Conservation (phyloP, 306 rosid genomes). For the Gleditsia sinensis region DNA sequence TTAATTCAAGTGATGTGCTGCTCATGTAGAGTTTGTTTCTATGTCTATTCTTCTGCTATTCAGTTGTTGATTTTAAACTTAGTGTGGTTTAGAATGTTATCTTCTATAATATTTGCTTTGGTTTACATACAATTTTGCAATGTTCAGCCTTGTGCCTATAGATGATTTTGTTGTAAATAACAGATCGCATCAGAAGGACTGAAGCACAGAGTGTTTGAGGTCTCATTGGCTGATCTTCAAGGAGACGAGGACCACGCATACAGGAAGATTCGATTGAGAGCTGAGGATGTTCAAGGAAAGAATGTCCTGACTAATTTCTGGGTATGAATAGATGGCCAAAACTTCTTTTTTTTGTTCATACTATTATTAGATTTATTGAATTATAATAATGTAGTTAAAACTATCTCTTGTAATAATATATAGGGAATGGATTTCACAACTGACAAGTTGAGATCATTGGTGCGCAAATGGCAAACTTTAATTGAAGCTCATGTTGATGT, state of each 20-base stretch:
- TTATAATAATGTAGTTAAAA: not conserved
- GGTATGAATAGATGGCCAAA: conserved; percentile 47
- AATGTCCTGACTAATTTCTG: conserved; percentile 90
- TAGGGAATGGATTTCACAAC: conserved; percentile 93
- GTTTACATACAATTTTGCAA: not conserved
- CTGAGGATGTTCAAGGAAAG: conserved; percentile 93
- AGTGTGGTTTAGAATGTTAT: not conserved
- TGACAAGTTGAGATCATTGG: conserved; percentile 90
- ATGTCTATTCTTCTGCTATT: not conserved
- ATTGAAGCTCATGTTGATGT: conserved; percentile 96
- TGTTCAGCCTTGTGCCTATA: not conserved
- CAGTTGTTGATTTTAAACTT: not conserved
- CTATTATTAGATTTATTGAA: not conserved
- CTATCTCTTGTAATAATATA: not conserved
- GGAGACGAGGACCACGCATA: conserved; percentile 89
- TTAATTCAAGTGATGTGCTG: too few species aligned
- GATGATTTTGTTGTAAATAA: not conserved
- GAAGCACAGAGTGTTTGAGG: conserved; percentile 90
- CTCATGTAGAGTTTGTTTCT: too few species aligned
- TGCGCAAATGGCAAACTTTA: conserved; percentile 84
- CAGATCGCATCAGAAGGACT: conserved; percentile 99
- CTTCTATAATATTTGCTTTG: not conserved
- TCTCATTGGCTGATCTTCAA: conserved; percentile 95
- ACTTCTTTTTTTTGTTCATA: not conserved
- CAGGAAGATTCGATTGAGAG: conserved; percentile 95